phyloP scores from a whole-genome alignment of 306 rosid genomes.

The Inga oerstediana region DNA sequence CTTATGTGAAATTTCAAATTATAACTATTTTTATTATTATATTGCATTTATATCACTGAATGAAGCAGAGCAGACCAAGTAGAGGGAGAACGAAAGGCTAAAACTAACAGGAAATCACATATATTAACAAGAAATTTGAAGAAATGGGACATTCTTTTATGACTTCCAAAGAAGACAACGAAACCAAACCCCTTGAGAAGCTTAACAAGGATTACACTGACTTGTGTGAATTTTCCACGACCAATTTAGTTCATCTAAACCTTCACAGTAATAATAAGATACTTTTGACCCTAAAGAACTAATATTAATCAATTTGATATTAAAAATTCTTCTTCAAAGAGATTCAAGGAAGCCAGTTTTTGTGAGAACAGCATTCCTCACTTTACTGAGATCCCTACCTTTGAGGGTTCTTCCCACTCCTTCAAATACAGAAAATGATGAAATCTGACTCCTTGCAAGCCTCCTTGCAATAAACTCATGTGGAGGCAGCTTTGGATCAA shows the following conservation, averaged over 20 bases:
- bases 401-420: conserved; percentile 95
- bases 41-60: too few relatives aligned
- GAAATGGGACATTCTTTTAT: not conserved
- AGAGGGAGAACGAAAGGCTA: not conserved
- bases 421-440: conserved; percentile 91
- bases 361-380: conserved; percentile 76
- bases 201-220: not conserved
- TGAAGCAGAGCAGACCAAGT: not conserved
- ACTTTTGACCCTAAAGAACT: conserved; percentile 11
- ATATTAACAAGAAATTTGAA: not conserved
- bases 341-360: conserved; percentile 91
- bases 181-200: too few relatives aligned
- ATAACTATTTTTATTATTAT: too few relatives aligned
- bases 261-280: not conserved
- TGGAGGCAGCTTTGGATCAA: conserved; percentile 61
- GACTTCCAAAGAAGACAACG: too few relatives aligned
- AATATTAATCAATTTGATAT: not conserved
- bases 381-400: conserved; percentile 90
- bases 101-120: not conserved
- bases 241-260: not conserved
- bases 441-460: conserved; percentile 77
- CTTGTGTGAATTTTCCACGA: conserved; percentile 10
- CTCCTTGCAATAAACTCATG: conserved; percentile 88
- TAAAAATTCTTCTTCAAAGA: conserved; percentile 24
- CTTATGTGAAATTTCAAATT: too few relatives aligned